Evolutionary conservation across 306 rosid species (phyloP), one percentile per base, ranked within the genome.

Genomic region (Acacia confusa): DNA sequence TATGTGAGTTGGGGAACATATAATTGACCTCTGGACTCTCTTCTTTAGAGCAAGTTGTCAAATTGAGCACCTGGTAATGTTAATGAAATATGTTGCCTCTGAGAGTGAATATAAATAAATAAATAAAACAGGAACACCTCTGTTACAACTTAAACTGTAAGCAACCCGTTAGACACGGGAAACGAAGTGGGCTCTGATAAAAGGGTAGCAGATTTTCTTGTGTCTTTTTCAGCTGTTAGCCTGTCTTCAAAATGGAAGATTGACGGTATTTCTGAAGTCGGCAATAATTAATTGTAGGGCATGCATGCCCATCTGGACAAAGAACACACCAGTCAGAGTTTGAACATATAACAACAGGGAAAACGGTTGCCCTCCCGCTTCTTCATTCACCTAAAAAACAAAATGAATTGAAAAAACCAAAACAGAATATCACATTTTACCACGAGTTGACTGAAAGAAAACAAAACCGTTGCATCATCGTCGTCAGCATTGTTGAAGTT

Each of bases 381-480:
- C 52, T 70, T 14, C 52, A 24, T 43, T 44, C 36, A 13, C 10
- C 57, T 9, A 41, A 24, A 70, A 70, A 4, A 12, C 2, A n/a
- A 13, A 69, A 11, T 9, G 16, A 45, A 45, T 13, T 10, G 0
- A 27, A 3, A 27, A 61, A 60, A 25, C 1, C 1, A 60, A 27
- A 61, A 12, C 20, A 25, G 68, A 61, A 75, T 22, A 60, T 70
- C 58, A 44, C 70, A 38, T 72, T 47, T 57, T 74, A 61, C 65
- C 15, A 77, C 24, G 68, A 77, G 61, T 61, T 77, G 75, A 15
- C 28, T n/a, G 43, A 20, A 34, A 8, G 64, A 22, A 57, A 63
- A 68, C 64, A 34, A 38, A 47, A 66, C 27, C 86, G 70, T 75
- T 78, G 70, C 79, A 76, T 81, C 85, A 76, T 78, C 30, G 34